Evolutionary conservation across 2,329 filamentous ascomycete genomes (phyloP).

Genomic region (Aureobasidium zeae): DNA sequence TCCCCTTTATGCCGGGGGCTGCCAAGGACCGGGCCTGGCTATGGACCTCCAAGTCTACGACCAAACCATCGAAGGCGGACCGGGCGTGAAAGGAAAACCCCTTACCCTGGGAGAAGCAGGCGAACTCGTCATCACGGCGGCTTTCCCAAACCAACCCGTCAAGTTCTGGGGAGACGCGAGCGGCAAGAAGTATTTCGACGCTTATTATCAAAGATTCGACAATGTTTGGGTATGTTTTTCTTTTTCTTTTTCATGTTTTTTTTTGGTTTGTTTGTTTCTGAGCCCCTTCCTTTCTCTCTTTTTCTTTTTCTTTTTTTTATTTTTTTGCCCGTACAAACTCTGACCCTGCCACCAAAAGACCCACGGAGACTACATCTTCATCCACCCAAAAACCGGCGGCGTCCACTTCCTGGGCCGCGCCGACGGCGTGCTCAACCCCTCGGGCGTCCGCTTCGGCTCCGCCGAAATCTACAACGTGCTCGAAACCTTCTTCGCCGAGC

Average conservation of each 20-base stretch:
- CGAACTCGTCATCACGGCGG: slow-evolving; percentile 60
- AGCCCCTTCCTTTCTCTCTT: too few species aligned
- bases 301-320: too few species aligned
- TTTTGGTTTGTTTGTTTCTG: too few species aligned
- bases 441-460: slow-evolving; percentile 68
- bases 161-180: slow-evolving; percentile 39
- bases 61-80: slow-evolving; percentile 35
- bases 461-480: slow-evolving; percentile 72
- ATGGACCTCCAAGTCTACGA: slow-evolving; percentile 54
- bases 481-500: slow-evolving; percentile 53
- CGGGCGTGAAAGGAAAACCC: slow-evolving; percentile 38
- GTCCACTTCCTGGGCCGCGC: slow-evolving; percentile 59
- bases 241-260: too few species aligned
- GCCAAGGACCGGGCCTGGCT: slow-evolving; percentile 45
- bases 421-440: slow-evolving; percentile 73
- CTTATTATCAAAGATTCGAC: slow-evolving; percentile 40
- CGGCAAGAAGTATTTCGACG: slow-evolving; percentile 36
- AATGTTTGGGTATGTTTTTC: slow-evolving; percentile 13
- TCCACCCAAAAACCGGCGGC: slow-evolving; percentile 58
- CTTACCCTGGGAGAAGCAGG: slow-evolving; percentile 58
- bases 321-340: too few species aligned
- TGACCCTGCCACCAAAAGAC: too few species aligned
- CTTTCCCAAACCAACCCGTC: slow-evolving; percentile 67
- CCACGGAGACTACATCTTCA: slow-evolving; percentile 68
- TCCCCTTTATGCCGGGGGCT: slow-evolving; percentile 54